Evolutionary conservation across 768 basidiomycete species (phyloP), one percentile per base, ranked within the genome.

Genomic region (Dendrothele bispora): DNA sequence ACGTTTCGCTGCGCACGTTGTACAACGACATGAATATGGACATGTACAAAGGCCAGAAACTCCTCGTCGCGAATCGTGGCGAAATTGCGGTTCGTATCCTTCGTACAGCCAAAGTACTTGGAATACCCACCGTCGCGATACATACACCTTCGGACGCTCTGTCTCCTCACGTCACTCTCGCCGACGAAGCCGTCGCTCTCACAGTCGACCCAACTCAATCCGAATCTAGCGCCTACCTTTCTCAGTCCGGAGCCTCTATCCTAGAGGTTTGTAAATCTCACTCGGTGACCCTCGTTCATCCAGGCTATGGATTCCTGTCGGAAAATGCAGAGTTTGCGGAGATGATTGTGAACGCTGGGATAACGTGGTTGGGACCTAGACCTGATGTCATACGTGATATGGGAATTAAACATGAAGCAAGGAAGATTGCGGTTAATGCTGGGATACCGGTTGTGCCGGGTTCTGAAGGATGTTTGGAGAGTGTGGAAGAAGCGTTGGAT

Each of bases 1-100:
- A n/a, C n/a, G n/a, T n/a, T n/a, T n/a, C n/a, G n/a, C n/a, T n/a
- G n/a, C n/a, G n/a, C n/a, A n/a, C n/a, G n/a, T n/a, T n/a, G n/a
- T n/a, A n/a, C n/a, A n/a, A n/a, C n/a, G n/a, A n/a, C n/a, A n/a
- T n/a, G n/a, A n/a, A n/a, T n/a, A n/a, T n/a, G n/a, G n/a, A n/a
- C n/a, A n/a, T n/a, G n/a, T n/a, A n/a, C n/a, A n/a, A n/a, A n/a
- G n/a, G n/a, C 15, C 75, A 80, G 52, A 82, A 76, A 51, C 67
- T 86, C 0, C 73, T 87, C 50, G 68, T 88, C 50, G 83, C 83
- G 17, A 87, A 88, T 61, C 79, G 85, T 21, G 86, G 85, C 34
- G 86, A 88, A 61, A 87, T 88, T 43, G 84, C 84, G 7, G 69
- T 81, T 12, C 78, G 85, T 7, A 75, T 86, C 53, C 65, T 86